Conservation (phyloP, 352 stramenopile species). For the Globisporangium polare region DNA sequence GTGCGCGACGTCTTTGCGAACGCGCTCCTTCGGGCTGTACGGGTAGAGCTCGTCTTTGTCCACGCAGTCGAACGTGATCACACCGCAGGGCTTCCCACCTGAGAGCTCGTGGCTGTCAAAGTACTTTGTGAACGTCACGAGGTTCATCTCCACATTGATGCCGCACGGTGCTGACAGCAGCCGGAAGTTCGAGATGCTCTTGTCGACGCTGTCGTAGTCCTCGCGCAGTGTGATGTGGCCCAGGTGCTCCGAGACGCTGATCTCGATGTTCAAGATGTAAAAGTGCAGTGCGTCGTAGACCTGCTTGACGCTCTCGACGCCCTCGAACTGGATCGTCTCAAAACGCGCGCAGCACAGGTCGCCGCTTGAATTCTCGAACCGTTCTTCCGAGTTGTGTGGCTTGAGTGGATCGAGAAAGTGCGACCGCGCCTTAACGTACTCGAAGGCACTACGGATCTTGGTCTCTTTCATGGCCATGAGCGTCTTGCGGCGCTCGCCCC, state of each 20-base stretch:
- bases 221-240: constrained; percentile 39
- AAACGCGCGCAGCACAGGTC: constrained; percentile 35
- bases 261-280: constrained; percentile 39
- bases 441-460: constrained; percentile 30
- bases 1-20: constrained; percentile 24
- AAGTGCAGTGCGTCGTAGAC: constrained; percentile 32
- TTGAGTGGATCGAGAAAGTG: constrained; percentile 36
- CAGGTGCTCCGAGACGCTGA: constrained; percentile 33
- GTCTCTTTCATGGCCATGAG: constrained; percentile 30
- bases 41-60: constrained; percentile 49
- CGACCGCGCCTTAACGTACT: constrained; percentile 37
- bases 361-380: constrained; percentile 19
- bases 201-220: constrained; percentile 22
- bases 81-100: constrained; percentile 6
- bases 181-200: constrained; percentile 26
- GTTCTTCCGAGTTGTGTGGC: constrained; percentile 24
- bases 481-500: constrained; percentile 20
- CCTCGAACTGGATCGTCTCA: constrained; percentile 28
- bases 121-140: constrained; percentile 26
- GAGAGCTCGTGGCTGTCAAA: constrained; percentile 16
- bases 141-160: constrained; percentile 36
- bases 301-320: constrained; percentile 20
- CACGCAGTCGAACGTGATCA: constrained; percentile 35
- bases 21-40: constrained; percentile 25
- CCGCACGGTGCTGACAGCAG: constrained; percentile 20